Conservation (phyloP, 2,329 filamentous ascomycete genomes). For the Penicillium expansum region DNA sequence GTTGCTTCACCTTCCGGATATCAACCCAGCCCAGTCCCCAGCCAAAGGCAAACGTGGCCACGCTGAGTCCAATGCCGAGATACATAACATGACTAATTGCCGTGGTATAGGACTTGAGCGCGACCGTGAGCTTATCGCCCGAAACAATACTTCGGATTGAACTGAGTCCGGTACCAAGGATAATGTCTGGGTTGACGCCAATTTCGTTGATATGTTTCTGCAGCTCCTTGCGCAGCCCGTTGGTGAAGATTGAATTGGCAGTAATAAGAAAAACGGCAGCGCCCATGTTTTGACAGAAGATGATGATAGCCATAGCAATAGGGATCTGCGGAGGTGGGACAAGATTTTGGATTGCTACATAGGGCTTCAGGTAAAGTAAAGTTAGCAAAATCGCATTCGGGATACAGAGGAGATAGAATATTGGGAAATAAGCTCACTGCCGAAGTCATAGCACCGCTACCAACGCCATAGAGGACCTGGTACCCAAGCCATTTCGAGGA, state of each 20-base stretch:
- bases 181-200: conserved; percentile 10
- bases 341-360: conserved; percentile 24
- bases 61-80: not conserved
- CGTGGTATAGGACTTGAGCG: not conserved
- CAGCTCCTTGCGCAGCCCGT: conserved; percentile 24
- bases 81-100: not conserved
- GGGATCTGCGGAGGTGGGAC: conserved; percentile 28
- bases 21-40: not conserved
- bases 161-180: not conserved
- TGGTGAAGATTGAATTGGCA: conserved; percentile 31
- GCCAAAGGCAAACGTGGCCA: not conserved
- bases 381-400: not conserved
- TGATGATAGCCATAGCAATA: conserved; percentile 25
- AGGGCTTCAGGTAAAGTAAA: conserved; percentile 19
- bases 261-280: conserved; percentile 32
- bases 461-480: conserved; percentile 31
- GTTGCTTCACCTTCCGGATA: conserved; percentile 1
- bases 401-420: not conserved
- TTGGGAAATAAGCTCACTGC: not conserved
- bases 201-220: conserved; percentile 10
- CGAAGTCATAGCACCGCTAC: conserved; percentile 20
- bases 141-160: not conserved
- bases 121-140: not conserved
- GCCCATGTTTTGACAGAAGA: conserved; percentile 32
- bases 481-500: conserved; percentile 32